A percentile compares a stretch with the other conserved stretches of the same genome.
These are phyloP conservation scores for Bryoglossum gracile DNA, from an alignment of 495 filamentous ascomycete species.

Conservation along the genomic window DNA sequence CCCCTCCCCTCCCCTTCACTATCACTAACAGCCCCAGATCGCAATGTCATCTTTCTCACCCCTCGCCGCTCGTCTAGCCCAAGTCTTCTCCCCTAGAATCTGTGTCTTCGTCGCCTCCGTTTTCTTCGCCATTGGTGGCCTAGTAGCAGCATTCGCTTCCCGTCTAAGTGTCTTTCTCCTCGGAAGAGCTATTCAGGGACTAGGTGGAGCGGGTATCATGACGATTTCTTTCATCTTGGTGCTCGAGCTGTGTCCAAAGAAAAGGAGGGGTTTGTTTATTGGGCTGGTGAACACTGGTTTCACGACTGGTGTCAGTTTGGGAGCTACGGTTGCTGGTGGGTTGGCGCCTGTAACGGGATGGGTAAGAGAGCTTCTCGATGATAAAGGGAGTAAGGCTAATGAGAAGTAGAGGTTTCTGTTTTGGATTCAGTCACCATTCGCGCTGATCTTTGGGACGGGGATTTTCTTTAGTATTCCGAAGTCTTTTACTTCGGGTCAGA, in stretches of 20 bases:
- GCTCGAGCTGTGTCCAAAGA: conserved; percentile 56
- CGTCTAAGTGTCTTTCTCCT: conserved; percentile 54
- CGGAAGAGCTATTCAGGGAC: conserved; percentile 55
- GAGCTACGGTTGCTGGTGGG: conserved; percentile 62
- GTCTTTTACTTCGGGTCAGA: conserved; percentile 23
- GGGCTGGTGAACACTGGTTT: conserved; percentile 60
- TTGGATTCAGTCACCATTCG: conserved; percentile 54
- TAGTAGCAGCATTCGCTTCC: conserved; percentile 52
- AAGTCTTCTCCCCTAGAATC: conserved; percentile 57
- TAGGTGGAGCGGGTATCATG: conserved; percentile 60
- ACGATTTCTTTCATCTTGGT: conserved; percentile 61
- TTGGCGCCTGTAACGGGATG: conserved; percentile 56
- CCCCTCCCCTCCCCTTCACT: too few species aligned
- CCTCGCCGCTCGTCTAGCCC: conserved; percentile 56
- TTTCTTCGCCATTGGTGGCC: conserved; percentile 51
- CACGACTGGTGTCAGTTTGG: conserved; percentile 61
- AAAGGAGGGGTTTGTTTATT: conserved; percentile 59
- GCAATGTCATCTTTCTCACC: conserved; percentile 60
- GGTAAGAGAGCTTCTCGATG: conserved; percentile 39
- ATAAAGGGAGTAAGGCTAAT: not conserved
- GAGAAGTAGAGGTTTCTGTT: conserved; percentile 54
- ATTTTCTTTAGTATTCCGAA: conserved; percentile 54
- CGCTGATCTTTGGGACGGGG: conserved; percentile 46
- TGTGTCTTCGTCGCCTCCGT: conserved; percentile 50
- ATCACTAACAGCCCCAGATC: conserved; percentile 35